Evolutionary conservation across 192 early-diverging fungal genomes (phyloP), one percentile per base, ranked within the genome.

Genomic region (Gaertneriomyces semiglobifer): DNA sequence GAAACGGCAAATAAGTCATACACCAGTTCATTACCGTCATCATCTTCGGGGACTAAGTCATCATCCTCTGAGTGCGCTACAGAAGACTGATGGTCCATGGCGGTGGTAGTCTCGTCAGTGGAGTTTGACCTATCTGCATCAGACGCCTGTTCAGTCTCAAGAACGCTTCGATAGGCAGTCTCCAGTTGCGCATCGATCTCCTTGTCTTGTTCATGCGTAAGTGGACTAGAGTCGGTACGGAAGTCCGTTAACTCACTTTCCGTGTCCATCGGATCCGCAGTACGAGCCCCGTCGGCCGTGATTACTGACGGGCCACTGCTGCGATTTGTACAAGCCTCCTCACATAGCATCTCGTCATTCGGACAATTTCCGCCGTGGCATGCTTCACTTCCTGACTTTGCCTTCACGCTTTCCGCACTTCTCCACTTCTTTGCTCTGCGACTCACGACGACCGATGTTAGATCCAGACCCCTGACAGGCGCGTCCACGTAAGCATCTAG

Each of bases 1-100:
- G 87, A 90, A 5, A 93, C 86, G 10, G 84, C 85, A 65, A 82
- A 86, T 60, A 93, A 75, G 66, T 92, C 89, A 63, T 91, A 93
- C 12, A 86, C 71, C 20, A 63, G 42, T 12, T 73, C 56, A 4
- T 65, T 56, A 7, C 45, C 66, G 33, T 60, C 60, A 54, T 39
- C 39, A 12, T 66, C 62, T 55, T 7, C 41, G 5, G 48, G 11
- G 25, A 14, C 63, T 10, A 14, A 19, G n/a, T 62, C 53, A 11
- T 25, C 18, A 14, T 65, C 50, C 38, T 72, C 41, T 33, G 25
- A 33, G 25, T 33, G 25, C 2, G 25, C 25, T 33, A 33, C 25
- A 33, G 25, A 33, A 2, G 25, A 33, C 25, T 33, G 25, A 33
- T 33, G 25, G n/a, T 19, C 33, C 20, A 16, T 38, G 50, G 50